These are phyloP conservation scores for Eucalyptus microcorys DNA, from an alignment of 345 rosid genomes.

Conservation along the genomic window DNA sequence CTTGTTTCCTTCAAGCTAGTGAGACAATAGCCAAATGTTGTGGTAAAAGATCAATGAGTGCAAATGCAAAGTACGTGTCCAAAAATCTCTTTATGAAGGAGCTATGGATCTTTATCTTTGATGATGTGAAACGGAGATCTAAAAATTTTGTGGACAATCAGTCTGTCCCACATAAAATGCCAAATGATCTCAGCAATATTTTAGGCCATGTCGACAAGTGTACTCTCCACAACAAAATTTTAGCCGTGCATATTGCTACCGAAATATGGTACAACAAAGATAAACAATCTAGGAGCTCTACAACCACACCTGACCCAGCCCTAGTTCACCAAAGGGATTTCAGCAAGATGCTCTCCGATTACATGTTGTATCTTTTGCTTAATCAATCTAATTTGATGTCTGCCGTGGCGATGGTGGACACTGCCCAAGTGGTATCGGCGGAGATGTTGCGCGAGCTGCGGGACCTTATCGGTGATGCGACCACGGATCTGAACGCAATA, in stretches of 20 bases:
- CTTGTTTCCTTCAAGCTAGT: neutral
- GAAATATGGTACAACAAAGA: neutral
- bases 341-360: neutral
- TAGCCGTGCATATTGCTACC: rapidly evolving
- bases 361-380: neutral
- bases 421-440: rapidly evolving
- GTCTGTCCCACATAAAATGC: rapidly evolving
- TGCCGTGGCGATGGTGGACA: rapidly evolving
- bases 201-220: rapidly evolving
- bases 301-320: rapidly evolving
- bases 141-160: too few relatives aligned
- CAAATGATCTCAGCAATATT: too few relatives aligned
- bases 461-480: neutral
- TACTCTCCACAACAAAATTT: rapidly evolving
- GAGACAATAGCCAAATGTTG: neutral
- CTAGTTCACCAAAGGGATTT: neutral
- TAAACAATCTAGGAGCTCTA: too few relatives aligned
- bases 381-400: neutral
- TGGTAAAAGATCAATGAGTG: neutral
- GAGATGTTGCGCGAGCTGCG: rapidly evolving
- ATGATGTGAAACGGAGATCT: too few relatives aligned
- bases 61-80: neutral
- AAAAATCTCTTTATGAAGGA: neutral
- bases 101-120: neutral
- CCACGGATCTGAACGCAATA: neutral